Conservation (phyloP, 2,329 filamentous ascomycete genomes). For the Claviceps digitariae region DNA sequence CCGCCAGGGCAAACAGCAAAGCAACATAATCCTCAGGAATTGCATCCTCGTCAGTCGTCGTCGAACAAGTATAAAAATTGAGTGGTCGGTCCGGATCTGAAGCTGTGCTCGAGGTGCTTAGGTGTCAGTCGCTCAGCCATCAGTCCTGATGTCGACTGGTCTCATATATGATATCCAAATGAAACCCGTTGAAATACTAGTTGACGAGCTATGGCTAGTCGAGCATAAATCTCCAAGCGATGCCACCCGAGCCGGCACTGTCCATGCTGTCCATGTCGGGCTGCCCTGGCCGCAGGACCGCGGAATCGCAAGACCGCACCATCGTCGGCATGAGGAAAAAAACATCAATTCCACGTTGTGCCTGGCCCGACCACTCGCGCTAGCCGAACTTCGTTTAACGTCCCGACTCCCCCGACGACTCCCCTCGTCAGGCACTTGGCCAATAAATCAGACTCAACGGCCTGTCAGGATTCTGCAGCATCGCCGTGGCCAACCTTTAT, state of each 20-base stretch:
- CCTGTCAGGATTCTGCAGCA: not conserved
- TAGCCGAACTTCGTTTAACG: not conserved
- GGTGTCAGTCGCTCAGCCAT: not conserved
- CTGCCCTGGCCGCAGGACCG: no score
- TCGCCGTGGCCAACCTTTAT: not conserved
- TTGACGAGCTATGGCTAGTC: no score
- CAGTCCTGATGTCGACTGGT: not conserved
- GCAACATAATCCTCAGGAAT: not conserved
- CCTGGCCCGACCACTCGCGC: not conserved
- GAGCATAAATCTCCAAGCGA: not conserved
- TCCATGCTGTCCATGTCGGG: not conserved
- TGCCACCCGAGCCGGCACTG: not conserved
- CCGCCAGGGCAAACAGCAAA: not conserved
- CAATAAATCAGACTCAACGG: not conserved
- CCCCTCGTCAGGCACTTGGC: not conserved
- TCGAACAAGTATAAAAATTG: not conserved
- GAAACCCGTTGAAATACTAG: not conserved
- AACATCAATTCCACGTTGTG: not conserved
- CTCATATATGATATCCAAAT: not conserved
- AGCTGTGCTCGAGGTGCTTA: not conserved
- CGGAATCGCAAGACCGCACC: not conserved
- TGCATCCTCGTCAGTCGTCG: not conserved
- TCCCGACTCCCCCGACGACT: not conserved
- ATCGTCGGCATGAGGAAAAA: not conserved
- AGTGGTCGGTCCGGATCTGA: not conserved